Conservation (phyloP, 306 rosid genomes). For the Citrullus amarus region DNA sequence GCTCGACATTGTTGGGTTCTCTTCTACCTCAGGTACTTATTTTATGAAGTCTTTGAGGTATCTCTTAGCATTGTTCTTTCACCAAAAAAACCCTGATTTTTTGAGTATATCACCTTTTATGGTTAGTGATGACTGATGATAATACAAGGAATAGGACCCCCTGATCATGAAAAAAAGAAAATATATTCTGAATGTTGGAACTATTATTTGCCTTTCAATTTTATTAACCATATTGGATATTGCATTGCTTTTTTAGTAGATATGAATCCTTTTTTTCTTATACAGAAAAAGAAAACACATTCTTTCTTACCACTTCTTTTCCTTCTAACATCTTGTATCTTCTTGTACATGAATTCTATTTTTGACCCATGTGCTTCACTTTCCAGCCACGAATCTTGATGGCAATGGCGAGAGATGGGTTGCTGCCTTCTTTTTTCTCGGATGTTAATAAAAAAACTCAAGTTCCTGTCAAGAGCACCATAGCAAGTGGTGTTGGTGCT, state of each 20-base stretch:
- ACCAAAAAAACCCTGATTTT: neutral
- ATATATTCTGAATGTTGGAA: neutral
- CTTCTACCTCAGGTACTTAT: conserved; percentile 79
- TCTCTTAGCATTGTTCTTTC: neutral
- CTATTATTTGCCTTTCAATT: neutral
- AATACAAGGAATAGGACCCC: neutral
- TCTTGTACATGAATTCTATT: neutral
- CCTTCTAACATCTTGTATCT: neutral
- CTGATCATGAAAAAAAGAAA: neutral
- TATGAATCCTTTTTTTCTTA: neutral
- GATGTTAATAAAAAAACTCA: conserved; percentile 28
- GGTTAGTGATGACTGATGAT: neutral
- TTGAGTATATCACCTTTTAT: neutral
- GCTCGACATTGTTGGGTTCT: conserved; percentile 81
- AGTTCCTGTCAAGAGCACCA: conserved; percentile 46
- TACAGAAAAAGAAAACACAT: neutral
- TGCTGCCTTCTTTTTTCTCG: conserved; percentile 40
- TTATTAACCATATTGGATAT: neutral
- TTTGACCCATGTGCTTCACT: neutral
- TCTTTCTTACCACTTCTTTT: neutral
- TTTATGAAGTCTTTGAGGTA: neutral
- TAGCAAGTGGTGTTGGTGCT: conserved; percentile 62
- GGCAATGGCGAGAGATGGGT: conserved; percentile 59
- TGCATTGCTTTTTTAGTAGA: neutral
- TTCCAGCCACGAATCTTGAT: conserved; percentile 49